Evolutionary conservation across 306 rosid species (phyloP), one percentile per base, ranked within the genome.

Genomic region (Trifolium dubium): DNA sequence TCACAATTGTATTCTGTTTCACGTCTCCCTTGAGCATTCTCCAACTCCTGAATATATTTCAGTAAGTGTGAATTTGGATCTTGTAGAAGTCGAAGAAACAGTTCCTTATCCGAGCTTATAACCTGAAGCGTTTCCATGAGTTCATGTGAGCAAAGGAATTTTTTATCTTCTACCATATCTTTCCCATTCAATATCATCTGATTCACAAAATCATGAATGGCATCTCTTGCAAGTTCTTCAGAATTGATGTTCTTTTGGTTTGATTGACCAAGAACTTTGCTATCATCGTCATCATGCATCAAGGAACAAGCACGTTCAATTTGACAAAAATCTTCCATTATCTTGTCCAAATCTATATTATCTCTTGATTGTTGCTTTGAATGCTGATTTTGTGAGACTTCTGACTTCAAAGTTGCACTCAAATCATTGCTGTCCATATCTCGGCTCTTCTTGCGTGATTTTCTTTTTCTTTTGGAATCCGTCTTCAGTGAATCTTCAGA

Each of bases 41-140:
- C 88, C 80, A 94, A 86, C 77, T 86, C 90, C 75, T 86, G 87
- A 80, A 85, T 83, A 79, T 85, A 80, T 75, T 89, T 87, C 37
- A 87, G 68, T 67, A 91, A 77, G 39, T 84, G 74, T 0, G 98
- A 89, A 80, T 91, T 84, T 9, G 97, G 96, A 67, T 94, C 91
- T 80, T 84, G 92, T 58, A 90, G 73, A 58, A 89, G 87, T 82
- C 79, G 87, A 72, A 85, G 71, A 74, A 85, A 76, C 86, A 91
- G 71, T 73, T 91, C 89, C 80, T 94, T 86, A 54, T 94, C 92
- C 5, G 91, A 91, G 84, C 93, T 87, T 74, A 90, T 76, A 73
- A 86, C 82, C 88, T 84, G 85, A 70, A 89, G 89, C 43, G 83
- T 88, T 72, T 87, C 86, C 86, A 89, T 75, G 64, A 91, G 85